Evolutionary conservation across 495 filamentous ascomycete genomes (phyloP).

Genomic region (Penicillium pancosmium): DNA sequence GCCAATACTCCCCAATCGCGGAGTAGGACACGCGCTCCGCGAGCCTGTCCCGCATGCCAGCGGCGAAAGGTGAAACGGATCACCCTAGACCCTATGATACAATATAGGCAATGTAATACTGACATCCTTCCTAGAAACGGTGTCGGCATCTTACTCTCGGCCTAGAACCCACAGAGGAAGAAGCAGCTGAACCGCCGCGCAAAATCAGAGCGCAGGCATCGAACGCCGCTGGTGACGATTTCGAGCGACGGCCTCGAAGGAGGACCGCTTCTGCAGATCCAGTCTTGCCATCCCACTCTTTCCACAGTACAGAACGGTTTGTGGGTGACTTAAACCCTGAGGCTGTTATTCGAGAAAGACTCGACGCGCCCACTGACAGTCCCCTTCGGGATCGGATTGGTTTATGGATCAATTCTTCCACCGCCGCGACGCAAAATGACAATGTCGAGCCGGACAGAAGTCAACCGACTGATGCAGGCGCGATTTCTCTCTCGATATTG

Average conservation of each 20-base stretch:
- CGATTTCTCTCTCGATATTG: conserved; percentile 9
- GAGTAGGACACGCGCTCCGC: conserved; percentile 35
- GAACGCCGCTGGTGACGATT: not conserved
- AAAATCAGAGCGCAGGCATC: conserved; percentile 3
- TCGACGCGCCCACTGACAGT: conserved; percentile 32
- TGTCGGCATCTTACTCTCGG: conserved; percentile 32
- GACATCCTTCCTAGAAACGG: conserved; percentile 34
- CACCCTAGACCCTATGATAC: not conserved
- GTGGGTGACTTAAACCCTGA: conserved; percentile 54
- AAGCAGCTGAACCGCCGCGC: conserved; percentile 4
- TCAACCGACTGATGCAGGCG: conserved; percentile 5
- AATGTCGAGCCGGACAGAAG: conserved; percentile 5
- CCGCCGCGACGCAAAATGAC: conserved; percentile 6
- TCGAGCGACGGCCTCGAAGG: conserved; percentile 4
- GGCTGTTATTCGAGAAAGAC: conserved; percentile 44
- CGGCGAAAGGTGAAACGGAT: conserved; percentile 32
- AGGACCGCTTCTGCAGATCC: conserved; percentile 12
- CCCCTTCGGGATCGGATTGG: conserved; percentile 45
- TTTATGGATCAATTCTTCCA: conserved; percentile 46
- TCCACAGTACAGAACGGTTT: conserved; percentile 39
- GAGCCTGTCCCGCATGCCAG: conserved; percentile 41
- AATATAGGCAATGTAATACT: not conserved
- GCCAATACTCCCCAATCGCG: conserved; percentile 40
- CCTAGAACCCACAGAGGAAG: conserved; percentile 15
- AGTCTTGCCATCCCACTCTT: conserved; percentile 7